Percentiles rank a stretch among this genome's conserved stretches.
These are phyloP conservation scores for Torrubiella hemipterigena DNA, from an alignment of 2,329 filamentous ascomycete species.

Conservation along the genomic window DNA sequence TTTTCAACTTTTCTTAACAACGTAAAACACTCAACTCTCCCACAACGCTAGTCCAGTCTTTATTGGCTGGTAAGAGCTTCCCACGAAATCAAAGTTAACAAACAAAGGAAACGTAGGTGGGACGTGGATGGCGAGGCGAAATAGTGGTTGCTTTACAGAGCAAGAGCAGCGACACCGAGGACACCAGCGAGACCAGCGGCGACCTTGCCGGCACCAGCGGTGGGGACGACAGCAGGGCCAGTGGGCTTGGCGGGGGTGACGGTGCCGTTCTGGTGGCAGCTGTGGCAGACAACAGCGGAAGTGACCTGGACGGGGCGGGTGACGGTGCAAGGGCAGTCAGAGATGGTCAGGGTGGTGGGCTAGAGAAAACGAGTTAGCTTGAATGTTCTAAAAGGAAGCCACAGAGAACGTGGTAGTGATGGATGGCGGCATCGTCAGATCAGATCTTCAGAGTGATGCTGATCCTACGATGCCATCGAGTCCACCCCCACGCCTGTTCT, in stretches of 20 bases:
- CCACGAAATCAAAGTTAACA: slow-evolving; percentile 27
- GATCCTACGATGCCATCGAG: too few species aligned
- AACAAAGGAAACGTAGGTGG: slow-evolving; percentile 27
- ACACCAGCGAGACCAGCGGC: slow-evolving; percentile 47
- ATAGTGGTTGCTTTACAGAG: slow-evolving; percentile 39
- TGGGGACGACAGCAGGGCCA: slow-evolving; percentile 19
- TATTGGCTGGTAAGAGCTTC: slow-evolving; percentile 21
- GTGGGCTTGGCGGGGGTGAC: slow-evolving; percentile 13
- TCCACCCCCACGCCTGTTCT: too few species aligned
- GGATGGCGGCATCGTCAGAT: too few species aligned
- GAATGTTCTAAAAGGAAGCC: too few species aligned
- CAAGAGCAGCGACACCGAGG: slow-evolving; percentile 45
- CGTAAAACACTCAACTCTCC: slow-evolving; percentile 17
- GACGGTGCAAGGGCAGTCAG: slow-evolving; percentile 60
- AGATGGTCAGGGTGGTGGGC: slow-evolving; percentile 59
- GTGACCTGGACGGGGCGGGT: slow-evolving; percentile 44
- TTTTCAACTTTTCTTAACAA: slow-evolving; percentile 11
- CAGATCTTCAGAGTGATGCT: too few species aligned
- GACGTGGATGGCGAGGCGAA: slow-evolving; percentile 22
- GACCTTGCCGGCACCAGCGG: slow-evolving; percentile 44
- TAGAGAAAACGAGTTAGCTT: too few species aligned
- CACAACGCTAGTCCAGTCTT: slow-evolving; percentile 23
- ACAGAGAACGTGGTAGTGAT: too few species aligned
- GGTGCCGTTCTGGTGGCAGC: slow-evolving; percentile 36
- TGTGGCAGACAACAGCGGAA: slow-evolving; percentile 39